Conservation (phyloP, 106 monocot species). For the Phalaenopsis aphrodite region DNA sequence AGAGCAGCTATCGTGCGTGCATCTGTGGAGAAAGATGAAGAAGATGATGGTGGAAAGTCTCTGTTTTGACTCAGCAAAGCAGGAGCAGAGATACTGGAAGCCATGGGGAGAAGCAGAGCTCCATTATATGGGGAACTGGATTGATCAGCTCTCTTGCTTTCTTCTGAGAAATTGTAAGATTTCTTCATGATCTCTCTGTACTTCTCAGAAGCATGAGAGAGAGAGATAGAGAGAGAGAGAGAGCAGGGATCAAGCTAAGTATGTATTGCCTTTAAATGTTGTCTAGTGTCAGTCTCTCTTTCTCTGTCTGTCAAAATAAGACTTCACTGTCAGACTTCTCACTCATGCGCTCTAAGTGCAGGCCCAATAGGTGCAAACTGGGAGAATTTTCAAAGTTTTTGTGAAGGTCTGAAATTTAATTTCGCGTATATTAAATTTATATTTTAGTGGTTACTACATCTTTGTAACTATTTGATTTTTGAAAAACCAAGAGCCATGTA, state of each 20-base stretch:
- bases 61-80: background rate
- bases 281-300: too few relatives aligned
- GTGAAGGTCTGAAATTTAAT: too few relatives aligned
- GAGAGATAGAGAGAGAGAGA: background rate
- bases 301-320: too few relatives aligned
- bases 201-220: background rate
- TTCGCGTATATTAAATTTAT: too few relatives aligned
- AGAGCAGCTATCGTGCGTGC: constrained; percentile 1
- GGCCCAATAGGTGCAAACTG: too few relatives aligned
- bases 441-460: too few relatives aligned
- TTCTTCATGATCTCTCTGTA: background rate
- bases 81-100: constrained; percentile 2
- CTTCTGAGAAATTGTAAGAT: background rate
- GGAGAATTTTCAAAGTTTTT: too few relatives aligned
- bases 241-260: background rate
- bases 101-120: background rate
- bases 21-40: constrained; percentile 4
- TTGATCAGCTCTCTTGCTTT: background rate
- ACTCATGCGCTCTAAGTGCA: too few relatives aligned
- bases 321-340: too few relatives aligned
- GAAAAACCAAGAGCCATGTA: too few relatives aligned
- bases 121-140: background rate
- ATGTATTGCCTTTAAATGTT: too few relatives aligned
- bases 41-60: background rate
- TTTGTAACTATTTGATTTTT: too few relatives aligned